phyloP scores from a whole-genome alignment of 1,284 basidiomycete species.

The Cryptococcus sp. region DNA sequence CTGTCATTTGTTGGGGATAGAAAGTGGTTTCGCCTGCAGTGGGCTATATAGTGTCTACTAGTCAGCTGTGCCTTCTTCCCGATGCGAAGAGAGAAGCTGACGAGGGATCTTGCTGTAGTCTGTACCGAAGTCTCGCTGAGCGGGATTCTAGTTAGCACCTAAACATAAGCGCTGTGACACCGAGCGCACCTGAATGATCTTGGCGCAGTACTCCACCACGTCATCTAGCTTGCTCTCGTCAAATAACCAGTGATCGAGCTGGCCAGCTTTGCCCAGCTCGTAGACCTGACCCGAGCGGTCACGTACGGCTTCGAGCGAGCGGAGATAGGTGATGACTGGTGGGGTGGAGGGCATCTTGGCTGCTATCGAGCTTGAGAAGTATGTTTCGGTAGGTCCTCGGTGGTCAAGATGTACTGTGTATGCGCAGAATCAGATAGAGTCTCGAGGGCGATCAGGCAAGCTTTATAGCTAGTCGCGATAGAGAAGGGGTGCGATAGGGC shows the following conservation, averaged over 20 bases:
- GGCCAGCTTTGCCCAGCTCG: conserved; percentile 68
- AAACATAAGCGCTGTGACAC: too few relatives aligned
- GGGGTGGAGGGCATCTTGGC: conserved; percentile 9
- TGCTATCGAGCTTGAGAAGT: too few relatives aligned
- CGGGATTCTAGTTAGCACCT: too few relatives aligned
- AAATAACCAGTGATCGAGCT: conserved; percentile 83
- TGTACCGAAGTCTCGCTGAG: conserved; percentile 79
- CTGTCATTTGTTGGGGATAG: conserved; percentile 12
- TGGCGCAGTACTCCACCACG: conserved; percentile 77
- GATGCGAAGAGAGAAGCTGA: conserved; percentile 13
- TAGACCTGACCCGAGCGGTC: conserved; percentile 79
- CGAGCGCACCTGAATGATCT: conserved; percentile 70
- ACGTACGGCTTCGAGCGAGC: conserved; percentile 82
- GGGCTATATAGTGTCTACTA: conserved; percentile 55
- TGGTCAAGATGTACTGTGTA: too few relatives aligned
- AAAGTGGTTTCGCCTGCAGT: conserved; percentile 89
- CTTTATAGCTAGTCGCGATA: too few relatives aligned
- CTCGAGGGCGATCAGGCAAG: too few relatives aligned
- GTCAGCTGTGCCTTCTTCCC: background rate
- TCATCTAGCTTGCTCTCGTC: conserved; percentile 70
- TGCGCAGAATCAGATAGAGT: too few relatives aligned
- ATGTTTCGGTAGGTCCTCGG: too few relatives aligned
- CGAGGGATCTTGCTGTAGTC: conserved; percentile 37
- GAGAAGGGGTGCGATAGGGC: too few relatives aligned
- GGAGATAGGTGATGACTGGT: conserved; percentile 62